These are phyloP conservation scores for Aspergillus amoenus DNA, from an alignment of 2,329 filamentous ascomycete species.

Conservation along the genomic window DNA sequence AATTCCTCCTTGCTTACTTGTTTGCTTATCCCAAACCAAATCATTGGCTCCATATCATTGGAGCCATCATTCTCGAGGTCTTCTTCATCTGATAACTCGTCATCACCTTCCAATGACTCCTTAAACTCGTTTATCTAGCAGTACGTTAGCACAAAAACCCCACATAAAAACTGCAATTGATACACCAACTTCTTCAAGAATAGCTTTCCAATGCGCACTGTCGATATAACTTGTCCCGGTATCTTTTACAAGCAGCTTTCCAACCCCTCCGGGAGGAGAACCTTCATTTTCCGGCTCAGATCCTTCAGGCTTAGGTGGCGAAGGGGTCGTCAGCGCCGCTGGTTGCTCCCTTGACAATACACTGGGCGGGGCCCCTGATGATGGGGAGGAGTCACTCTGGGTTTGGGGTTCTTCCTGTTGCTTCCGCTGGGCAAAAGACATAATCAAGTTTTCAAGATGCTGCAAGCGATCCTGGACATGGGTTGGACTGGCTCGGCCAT, in stretches of 20 bases:
- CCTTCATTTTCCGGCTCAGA: constrained; percentile 13
- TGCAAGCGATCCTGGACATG: constrained; percentile 37
- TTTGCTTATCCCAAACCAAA: constrained; percentile 29
- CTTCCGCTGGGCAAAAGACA: constrained; percentile 34
- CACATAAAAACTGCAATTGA: not conserved
- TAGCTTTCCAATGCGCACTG: constrained; percentile 37
- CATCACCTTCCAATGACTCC: constrained; percentile 27
- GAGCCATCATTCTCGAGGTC: constrained; percentile 19
- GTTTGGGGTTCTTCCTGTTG: constrained; percentile 13
- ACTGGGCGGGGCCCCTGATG: not conserved
- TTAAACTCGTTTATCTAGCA: constrained; percentile 35
- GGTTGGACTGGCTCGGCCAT: constrained; percentile 26
- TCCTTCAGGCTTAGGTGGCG: constrained; percentile 4
- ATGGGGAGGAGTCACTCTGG: not conserved
- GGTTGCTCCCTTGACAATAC: not conserved
- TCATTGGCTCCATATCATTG: constrained; percentile 23
- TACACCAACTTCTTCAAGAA: constrained; percentile 35
- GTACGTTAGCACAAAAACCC: not conserved
- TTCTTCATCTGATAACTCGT: constrained; percentile 26
- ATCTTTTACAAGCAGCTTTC: constrained; percentile 32
- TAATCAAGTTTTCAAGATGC: constrained; percentile 37
- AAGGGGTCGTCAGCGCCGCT: constrained; percentile 8
- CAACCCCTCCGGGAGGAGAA: constrained; percentile 23
- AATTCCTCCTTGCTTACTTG: constrained; percentile 32
- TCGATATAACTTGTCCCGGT: constrained; percentile 37